A percentile compares a stretch with the other conserved stretches of the same genome.
Evolutionary conservation across 164 flowering plant genomes (phyloP).

Genomic region (Malania oleifera): DNA sequence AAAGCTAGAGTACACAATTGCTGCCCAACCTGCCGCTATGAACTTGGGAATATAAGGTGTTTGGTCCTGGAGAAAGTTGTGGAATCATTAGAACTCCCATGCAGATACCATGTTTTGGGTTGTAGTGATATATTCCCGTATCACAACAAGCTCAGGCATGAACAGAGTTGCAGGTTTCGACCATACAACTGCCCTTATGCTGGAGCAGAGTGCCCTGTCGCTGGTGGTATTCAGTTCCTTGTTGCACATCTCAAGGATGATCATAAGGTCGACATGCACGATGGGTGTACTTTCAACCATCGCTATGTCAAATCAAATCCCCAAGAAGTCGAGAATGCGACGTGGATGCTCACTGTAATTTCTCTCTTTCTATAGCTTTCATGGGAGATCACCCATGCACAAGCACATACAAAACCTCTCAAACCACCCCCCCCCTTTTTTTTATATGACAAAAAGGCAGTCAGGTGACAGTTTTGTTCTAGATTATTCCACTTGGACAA

Average conservation of each 20-base stretch:
- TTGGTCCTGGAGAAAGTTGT: constrained; percentile 72
- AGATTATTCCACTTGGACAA: too few species aligned
- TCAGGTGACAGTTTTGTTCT: too few species aligned
- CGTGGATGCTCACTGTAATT: constrained; percentile 73
- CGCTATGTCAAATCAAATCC: constrained; percentile 65
- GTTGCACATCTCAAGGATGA: constrained; percentile 58
- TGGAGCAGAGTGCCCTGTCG: constrained; percentile 59
- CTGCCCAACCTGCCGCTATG: constrained; percentile 70
- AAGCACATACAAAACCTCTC: too few species aligned
- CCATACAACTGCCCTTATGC: constrained; percentile 74
- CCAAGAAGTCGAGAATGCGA: constrained; percentile 60
- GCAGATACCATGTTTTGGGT: constrained; percentile 47
- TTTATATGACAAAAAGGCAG: too few species aligned
- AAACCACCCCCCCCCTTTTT: too few species aligned
- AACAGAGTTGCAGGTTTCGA: constrained; percentile 49
- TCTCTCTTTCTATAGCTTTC: constrained; percentile 11
- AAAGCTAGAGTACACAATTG: constrained; percentile 49
- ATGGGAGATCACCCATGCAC: too few species aligned
- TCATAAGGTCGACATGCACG: constrained; percentile 79
- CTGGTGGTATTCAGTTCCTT: constrained; percentile 55
- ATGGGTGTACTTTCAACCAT: constrained; percentile 65
- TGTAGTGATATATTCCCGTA: constrained; percentile 60
- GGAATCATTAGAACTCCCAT: constrained; percentile 66
- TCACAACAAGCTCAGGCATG: constrained; percentile 61
- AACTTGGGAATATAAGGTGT: constrained; percentile 68